Evolutionary conservation across 202 grass and related monocot species (phyloP).

Genomic region (Dendrocalamus latiflorus): DNA sequence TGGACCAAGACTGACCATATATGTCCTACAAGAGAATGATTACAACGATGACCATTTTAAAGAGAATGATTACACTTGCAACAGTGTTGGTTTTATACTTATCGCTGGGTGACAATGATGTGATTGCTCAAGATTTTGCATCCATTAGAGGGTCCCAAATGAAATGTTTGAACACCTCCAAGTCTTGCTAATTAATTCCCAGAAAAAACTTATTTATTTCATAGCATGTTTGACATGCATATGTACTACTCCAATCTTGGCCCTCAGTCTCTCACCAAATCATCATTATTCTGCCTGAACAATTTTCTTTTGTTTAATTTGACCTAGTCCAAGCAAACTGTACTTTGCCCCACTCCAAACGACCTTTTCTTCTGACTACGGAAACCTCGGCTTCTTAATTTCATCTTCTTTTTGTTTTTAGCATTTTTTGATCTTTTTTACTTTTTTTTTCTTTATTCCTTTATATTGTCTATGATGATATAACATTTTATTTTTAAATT

Average conservation of each 20-base stretch:
- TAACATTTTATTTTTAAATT: too few species aligned
- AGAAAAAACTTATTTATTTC: neutral
- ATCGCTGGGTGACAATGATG: neutral
- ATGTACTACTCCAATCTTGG: neutral
- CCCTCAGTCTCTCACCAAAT: neutral
- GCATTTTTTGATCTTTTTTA: too few species aligned
- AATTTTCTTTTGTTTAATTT: neutral
- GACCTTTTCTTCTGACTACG: too few species aligned
- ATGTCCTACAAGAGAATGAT: neutral
- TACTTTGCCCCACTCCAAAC: too few species aligned
- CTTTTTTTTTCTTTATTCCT: too few species aligned
- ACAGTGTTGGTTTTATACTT: neutral
- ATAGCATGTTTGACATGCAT: neutral
- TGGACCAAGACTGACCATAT: neutral
- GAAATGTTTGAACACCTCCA: too few species aligned
- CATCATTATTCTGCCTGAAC: neutral
- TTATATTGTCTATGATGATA: too few species aligned
- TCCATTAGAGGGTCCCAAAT: neutral
- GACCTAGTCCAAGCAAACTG: neutral
- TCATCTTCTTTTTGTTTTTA: too few species aligned
- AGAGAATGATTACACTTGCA: too few species aligned
- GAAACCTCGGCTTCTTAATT: too few species aligned
- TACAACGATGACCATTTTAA: neutral
- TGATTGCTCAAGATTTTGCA: neutral
- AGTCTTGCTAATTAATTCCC: neutral